Percentiles rank a stretch among this genome's conserved stretches.
phyloP scores from a whole-genome alignment of 176 grass and related monocot species.

The Musa acuminata region DNA sequence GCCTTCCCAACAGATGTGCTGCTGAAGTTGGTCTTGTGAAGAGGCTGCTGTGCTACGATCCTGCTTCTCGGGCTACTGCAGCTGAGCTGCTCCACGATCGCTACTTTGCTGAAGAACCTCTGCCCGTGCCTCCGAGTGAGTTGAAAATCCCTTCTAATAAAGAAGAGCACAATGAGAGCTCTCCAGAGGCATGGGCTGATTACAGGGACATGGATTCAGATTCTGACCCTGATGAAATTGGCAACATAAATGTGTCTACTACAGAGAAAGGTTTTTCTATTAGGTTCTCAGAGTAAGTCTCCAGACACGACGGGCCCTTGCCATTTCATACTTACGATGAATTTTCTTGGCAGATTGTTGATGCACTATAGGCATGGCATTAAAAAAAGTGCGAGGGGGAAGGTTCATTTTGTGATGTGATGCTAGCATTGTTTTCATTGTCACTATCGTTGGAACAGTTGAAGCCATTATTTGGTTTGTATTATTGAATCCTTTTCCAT shows the following conservation, averaged over 20 bases:
- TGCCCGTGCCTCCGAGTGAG: slow-evolving; percentile 39
- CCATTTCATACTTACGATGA: too few species aligned
- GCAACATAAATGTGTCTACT: slow-evolving; percentile 10
- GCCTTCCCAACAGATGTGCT: slow-evolving; percentile 44
- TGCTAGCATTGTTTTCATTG: too few species aligned
- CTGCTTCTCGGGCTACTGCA: slow-evolving; percentile 43
- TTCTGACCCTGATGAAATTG: slow-evolving; percentile 35
- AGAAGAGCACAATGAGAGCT: slow-evolving; percentile 35
- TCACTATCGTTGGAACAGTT: too few species aligned
- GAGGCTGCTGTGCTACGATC: slow-evolving; percentile 55
- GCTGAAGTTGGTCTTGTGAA: slow-evolving; percentile 55
- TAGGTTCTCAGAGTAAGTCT: slow-evolving; percentile 10
- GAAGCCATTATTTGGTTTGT: too few species aligned
- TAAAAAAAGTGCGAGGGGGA: too few species aligned
- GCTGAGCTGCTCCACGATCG: slow-evolving; percentile 40
- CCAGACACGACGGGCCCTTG: too few species aligned
- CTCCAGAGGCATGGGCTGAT: slow-evolving; percentile 18
- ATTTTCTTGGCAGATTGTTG: too few species aligned
- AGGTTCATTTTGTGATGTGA: too few species aligned
- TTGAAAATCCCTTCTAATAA: slow-evolving; percentile 44
- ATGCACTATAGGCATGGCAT: too few species aligned
- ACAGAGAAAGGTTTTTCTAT: slow-evolving; percentile 3
- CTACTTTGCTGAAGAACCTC: slow-evolving; percentile 66
- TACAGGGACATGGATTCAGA: too few species aligned
- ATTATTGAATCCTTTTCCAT: too few species aligned